Percentiles rank a stretch among this genome's conserved stretches.
phyloP scores from a whole-genome alignment of 202 grass and related monocot genomes.

The Panicum hallii region DNA sequence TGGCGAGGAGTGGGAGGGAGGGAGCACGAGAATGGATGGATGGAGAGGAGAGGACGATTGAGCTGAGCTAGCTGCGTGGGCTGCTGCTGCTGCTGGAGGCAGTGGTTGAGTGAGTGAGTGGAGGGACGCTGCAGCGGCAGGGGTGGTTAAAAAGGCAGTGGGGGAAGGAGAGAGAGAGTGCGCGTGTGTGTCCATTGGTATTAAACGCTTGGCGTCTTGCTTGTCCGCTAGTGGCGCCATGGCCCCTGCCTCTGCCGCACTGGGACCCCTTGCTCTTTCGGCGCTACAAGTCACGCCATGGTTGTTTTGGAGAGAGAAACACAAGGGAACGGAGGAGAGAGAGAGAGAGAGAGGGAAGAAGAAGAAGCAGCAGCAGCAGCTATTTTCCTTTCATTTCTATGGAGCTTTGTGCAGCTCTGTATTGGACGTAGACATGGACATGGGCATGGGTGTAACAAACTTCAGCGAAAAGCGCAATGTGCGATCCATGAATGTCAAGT shows the following conservation, averaged over 20 bases:
- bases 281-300: conserved; percentile 54
- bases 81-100: background rate
- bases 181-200: conserved; percentile 17
- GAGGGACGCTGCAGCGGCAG: conserved; percentile 29
- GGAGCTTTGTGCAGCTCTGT: background rate
- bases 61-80: conserved; percentile 6
- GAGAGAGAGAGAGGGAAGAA: no score
- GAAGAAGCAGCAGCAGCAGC: no score
- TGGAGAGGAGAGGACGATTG: background rate
- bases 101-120: conserved; percentile 27
- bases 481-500: background rate
- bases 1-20: background rate
- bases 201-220: conserved; percentile 48
- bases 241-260: conserved; percentile 11
- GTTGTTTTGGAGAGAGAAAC: conserved; percentile 59
- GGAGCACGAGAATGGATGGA: conserved; percentile 14
- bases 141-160: conserved; percentile 53
- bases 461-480: background rate
- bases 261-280: conserved; percentile 46
- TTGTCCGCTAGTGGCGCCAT: conserved; percentile 42
- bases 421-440: background rate
- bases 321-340: no score
- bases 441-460: background rate
- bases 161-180: background rate
- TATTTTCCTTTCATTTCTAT: background rate